These are phyloP conservation scores for Naumovozyma dairenensis DNA, from an alignment of 805 yeast species.

Conservation along the genomic window DNA sequence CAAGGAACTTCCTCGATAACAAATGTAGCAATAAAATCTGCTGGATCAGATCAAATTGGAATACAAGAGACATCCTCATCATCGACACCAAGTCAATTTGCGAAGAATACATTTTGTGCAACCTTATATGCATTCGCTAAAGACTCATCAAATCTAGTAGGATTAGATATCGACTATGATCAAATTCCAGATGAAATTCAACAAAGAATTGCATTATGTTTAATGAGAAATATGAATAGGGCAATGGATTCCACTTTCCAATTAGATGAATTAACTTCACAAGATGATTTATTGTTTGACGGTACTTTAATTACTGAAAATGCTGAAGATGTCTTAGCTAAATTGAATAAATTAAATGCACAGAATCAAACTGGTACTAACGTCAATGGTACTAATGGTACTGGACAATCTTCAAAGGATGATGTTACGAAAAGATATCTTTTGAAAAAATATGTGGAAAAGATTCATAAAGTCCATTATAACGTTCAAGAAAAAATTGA, in stretches of 20 bases:
- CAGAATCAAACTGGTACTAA: not conserved
- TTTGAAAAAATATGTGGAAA: constrained; percentile 33
- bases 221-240: constrained; percentile 73
- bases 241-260: constrained; percentile 33
- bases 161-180: constrained; percentile 57
- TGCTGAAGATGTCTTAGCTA: constrained; percentile 52
- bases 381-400: constrained; percentile 17
- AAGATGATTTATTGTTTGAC: constrained; percentile 62
- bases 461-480: constrained; percentile 29
- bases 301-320: constrained; percentile 65
- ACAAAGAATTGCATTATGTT: constrained; percentile 65
- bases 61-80: not conserved
- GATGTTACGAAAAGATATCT: constrained; percentile 31
- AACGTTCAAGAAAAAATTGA: constrained; percentile 43
- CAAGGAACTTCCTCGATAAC: constrained; percentile 1
- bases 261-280: constrained; percentile 27
- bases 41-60: not conserved
- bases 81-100: constrained; percentile 6
- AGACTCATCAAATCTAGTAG: constrained; percentile 49
- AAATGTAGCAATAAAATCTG: not conserved
- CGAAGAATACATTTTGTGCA: constrained; percentile 52
- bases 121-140: constrained; percentile 61
- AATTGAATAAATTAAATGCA: constrained; percentile 18
- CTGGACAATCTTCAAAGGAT: constrained; percentile 23
- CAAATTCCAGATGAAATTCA: constrained; percentile 50